Evolutionary conservation across 352 stramenopile species (phyloP), one percentile per base, ranked within the genome.

Genomic region (Albugo candida): DNA sequence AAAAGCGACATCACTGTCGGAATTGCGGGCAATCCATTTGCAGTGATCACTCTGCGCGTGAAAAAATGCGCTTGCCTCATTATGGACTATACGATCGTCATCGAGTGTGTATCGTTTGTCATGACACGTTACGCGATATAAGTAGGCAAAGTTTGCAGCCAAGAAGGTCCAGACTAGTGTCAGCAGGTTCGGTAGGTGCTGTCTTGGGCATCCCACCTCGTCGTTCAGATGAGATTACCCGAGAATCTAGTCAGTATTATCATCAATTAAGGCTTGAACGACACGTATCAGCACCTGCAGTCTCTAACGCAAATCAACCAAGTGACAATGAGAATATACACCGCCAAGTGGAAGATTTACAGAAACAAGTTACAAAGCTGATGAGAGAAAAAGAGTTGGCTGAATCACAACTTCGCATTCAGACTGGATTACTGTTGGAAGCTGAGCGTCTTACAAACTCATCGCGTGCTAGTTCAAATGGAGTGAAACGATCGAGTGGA

Each of bases 21-120:
- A 92, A 92, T 54, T 92, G 78, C 40, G 78, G 78, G 0, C 73
- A 87, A 56, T 85, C 78, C 8, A 84, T 92, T 48, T 92, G 78
- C 45, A 63, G 73, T 2, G 73, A 87, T 38, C 78, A 92, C 61
- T 92, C 78, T 41, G 78, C 78, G 35, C 69, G 76, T 13, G 70
- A 88, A 52, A 75, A 75, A 18, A 79, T 88, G 64, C 69, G 69
- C 47, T 56, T 92, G 47, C 78, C 73, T 36, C 78, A 88, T 51
- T 87, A 83, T 46, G 78, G 78, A 20, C 66, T 92, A 3, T 73
- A 56, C 17, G 73, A 85, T 53, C 64, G 64, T 36, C 75, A 92
- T 48, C 75, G 78, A 48, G 78, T 92, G 13, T 92, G 78, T 49
- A 81, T 77, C 1, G 67, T 86, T 37, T 92, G 78, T 49, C 63